Evolutionary conservation across 2,329 filamentous ascomycete species (phyloP).

Genomic region (Penicillium glabrum): DNA sequence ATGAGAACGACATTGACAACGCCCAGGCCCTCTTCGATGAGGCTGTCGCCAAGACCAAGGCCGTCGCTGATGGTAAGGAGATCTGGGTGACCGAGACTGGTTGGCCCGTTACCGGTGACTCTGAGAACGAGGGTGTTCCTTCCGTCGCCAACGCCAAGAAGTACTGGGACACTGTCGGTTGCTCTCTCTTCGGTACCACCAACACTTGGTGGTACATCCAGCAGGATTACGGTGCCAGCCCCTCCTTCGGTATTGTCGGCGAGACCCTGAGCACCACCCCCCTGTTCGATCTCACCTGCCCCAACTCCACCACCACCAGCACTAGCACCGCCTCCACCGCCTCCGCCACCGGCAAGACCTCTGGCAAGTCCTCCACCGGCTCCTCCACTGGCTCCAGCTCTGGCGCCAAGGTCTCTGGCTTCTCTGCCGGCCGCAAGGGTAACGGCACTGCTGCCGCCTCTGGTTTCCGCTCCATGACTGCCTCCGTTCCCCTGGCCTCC

Average conservation of each 20-base stretch:
- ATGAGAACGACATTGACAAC: slow-evolving; percentile 64
- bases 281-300: slow-evolving; percentile 40
- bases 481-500: not conserved
- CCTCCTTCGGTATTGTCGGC: slow-evolving; percentile 42
- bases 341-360: slow-evolving; percentile 14
- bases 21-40: slow-evolving; percentile 65
- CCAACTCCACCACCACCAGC: slow-evolving; percentile 12
- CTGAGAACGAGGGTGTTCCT: slow-evolving; percentile 62
- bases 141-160: slow-evolving; percentile 67
- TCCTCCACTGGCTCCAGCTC: slow-evolving; percentile 11
- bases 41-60: slow-evolving; percentile 61
- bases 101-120: slow-evolving; percentile 73
- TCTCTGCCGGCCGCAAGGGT: not conserved
- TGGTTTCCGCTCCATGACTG: not conserved
- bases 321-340: slow-evolving; percentile 22
- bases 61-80: slow-evolving; percentile 63
- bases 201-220: slow-evolving; percentile 49
- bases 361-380: slow-evolving; percentile 17
- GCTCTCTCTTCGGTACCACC: slow-evolving; percentile 50
- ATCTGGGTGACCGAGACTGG: slow-evolving; percentile 90
- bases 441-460: slow-evolving; percentile 1
- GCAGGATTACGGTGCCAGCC: slow-evolving; percentile 36
- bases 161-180: slow-evolving; percentile 81
- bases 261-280: slow-evolving; percentile 36
- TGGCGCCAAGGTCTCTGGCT: slow-evolving; percentile 8